Base-by-base conservation (phyloP, 1,139 yeast genomes). In the Saccharomyces pastorianus region DNA sequence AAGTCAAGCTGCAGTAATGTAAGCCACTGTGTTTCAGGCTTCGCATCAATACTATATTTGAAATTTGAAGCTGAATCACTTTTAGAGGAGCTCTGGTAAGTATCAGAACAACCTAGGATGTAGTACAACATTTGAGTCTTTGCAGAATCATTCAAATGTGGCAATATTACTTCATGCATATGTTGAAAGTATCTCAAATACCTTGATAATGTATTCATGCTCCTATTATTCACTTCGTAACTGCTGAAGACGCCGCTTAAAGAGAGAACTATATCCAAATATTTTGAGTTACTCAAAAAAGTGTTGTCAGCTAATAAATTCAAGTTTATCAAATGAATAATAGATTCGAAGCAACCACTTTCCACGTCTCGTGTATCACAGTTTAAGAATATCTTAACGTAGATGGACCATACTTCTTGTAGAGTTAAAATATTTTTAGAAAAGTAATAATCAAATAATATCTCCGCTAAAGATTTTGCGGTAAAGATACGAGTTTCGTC, bases 381-480 rank as follows among this genome's bases (percentile, higher is more conserved):
- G 27, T 68, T 64, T 5, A 62, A 49, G 54, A 69, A 69, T 2
- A 72, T 32, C 34, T 64, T 70, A 11, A 62, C 60, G 55, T 66
- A 72, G 25, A 70, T 58, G 2, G 55, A 59, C 53, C 69, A 56
- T 2, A 64, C 61, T 2, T 67, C 64, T 6, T 58, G 56, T 25
- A 65, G 44, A 8, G 56, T 52, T 1, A 65, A 28, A 4, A 61
- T 14, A 6, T 62, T 57, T 41, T 58, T 58, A 9, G 53, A 47
- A 17, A 41, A 48, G 29, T 58, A 52, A 54, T 64, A 65, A 50
- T 59, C 52, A 44, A 64, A 63, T n/a, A 73, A 49, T 3, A 71
- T 58, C 47, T 73, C 74, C 0, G 74, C 72, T 9, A 73, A 41
- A 1, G 69, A 52, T 48, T 64, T 68, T 0, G 74, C 71, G 0